Evolutionary conservation across 1,284 basidiomycete genomes (phyloP), one percentile per base, ranked within the genome.

Genomic region (Neonothopanus nambi): DNA sequence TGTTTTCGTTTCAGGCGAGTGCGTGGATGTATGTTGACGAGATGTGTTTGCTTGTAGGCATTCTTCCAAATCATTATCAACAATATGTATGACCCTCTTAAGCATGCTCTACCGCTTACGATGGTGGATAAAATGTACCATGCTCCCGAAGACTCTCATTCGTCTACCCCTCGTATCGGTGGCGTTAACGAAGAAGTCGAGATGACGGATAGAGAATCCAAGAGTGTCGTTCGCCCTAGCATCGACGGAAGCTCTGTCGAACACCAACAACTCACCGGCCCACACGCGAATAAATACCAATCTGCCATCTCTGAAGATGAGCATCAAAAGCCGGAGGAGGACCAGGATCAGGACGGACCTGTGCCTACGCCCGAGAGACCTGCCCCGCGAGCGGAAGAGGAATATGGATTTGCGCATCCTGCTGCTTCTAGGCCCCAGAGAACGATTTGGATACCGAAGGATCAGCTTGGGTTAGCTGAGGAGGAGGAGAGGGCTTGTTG

Each of bases 391-490:
- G 69, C 72, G 39, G 68, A 72, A 8, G 73, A 72, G 2, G 72
- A 78, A 36, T 82, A 81, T 58, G 81, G 81, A 39, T 96, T 95
- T 71, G 85, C 88, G 50, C 93, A 93, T 62, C 93, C 92, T 13
- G 91, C 90, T 9, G 76, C 84, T 11, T 84, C 85, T 48, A 79
- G 86, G 48, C 82, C 86, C 39, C 89, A 93, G 69, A 77, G 83
- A 53, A 75, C 82, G 9, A 73, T 97, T 36, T 97, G 95, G 94
- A 70, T 96, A 48, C 90, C 93, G 12, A 66, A 68, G 44, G 92
- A 95, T 63, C 67, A 75, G 41, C 72, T 89, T 3, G 90, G 90
- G 58, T 41, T 93, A 43, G 80, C 73, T 11, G 75, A 76, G 54
- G 84, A 81, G 56, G 90, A 93, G 70, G 81, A 81, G 59, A 65